Evolutionary conservation across 2,329 filamentous ascomycete species (phyloP).

Genomic region (Sporothrix pseudoabietina): DNA sequence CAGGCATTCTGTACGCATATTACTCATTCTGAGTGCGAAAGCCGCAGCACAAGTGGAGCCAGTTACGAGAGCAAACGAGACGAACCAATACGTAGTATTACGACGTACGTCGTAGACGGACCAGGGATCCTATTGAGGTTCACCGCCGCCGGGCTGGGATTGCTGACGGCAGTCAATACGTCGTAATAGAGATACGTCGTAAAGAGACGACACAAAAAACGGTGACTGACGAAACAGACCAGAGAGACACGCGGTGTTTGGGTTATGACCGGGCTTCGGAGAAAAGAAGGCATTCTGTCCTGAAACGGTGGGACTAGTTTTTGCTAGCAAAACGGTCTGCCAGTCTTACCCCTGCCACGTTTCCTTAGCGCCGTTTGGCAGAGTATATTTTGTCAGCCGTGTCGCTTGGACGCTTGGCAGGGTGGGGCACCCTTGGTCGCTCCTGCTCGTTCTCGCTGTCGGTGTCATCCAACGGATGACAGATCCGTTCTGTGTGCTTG

Average conservation of each 20-base stretch:
- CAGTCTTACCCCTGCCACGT: neutral
- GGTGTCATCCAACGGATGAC: slow-evolving; percentile 18
- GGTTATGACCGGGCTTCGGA: slow-evolving; percentile 20
- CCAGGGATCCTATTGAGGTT: slow-evolving; percentile 3
- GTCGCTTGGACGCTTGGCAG: slow-evolving; percentile 15
- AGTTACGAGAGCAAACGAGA: slow-evolving; percentile 5
- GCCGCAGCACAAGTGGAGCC: slow-evolving; percentile 7
- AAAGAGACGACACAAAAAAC: neutral
- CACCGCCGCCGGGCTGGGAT: slow-evolving; percentile 13
- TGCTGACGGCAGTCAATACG: neutral
- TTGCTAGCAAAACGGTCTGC: neutral
- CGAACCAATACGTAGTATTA: neutral
- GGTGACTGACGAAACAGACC: neutral
- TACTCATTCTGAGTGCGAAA: slow-evolving; percentile 23
- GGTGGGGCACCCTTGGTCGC: neutral
- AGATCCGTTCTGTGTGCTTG: slow-evolving; percentile 19
- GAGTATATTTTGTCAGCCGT: slow-evolving; percentile 30
- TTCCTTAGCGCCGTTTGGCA: slow-evolving; percentile 20
- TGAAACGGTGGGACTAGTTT: neutral
- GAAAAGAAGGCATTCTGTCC: neutral
- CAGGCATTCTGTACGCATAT: slow-evolving; percentile 8
- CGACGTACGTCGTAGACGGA: too few species aligned
- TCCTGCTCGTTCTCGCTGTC: slow-evolving; percentile 16
- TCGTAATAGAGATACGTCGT: neutral
- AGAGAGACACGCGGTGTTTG: slow-evolving; percentile 1